Percentiles rank a stretch among this genome's conserved stretches.
These are phyloP conservation scores for Melanomma pulvis-pyrius DNA, from an alignment of 495 filamentous ascomycete species.

Conservation along the genomic window DNA sequence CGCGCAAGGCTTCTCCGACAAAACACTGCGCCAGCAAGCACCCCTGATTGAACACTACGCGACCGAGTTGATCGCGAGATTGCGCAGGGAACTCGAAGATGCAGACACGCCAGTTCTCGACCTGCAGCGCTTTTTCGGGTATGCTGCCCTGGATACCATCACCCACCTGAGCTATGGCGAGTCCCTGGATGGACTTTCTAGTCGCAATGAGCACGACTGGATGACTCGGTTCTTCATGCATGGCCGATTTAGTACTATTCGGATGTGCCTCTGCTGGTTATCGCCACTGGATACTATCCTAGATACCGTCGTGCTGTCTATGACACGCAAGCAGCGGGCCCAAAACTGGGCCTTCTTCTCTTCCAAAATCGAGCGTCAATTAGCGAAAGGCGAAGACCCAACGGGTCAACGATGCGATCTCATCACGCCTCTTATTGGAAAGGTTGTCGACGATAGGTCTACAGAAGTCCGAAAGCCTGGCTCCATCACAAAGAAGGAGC, in stretches of 20 bases:
- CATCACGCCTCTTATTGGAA: no score
- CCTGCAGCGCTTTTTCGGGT: neutral
- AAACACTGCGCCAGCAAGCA: conserved; percentile 29
- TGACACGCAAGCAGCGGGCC: no score
- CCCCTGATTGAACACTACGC: conserved; percentile 17
- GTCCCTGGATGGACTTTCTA: neutral
- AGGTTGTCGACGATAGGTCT: no score
- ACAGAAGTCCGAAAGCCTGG: no score
- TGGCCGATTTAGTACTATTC: neutral
- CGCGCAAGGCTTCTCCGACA: conserved; percentile 39
- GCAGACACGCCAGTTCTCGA: neutral
- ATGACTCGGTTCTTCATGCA: neutral
- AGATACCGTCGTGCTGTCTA: no score
- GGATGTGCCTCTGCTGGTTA: neutral
- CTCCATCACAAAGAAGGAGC: no score
- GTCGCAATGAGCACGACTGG: neutral
- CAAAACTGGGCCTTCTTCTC: no score
- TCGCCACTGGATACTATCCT: no score
- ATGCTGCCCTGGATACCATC: neutral
- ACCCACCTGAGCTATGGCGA: neutral
- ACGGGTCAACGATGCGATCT: no score
- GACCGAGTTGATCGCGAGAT: neutral
- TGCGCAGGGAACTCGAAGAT: neutral
- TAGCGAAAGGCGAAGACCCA: no score
- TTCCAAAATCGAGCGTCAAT: no score